Conservation (phyloP, 768 basidiomycete genomes). For the Cyathus striatus region DNA sequence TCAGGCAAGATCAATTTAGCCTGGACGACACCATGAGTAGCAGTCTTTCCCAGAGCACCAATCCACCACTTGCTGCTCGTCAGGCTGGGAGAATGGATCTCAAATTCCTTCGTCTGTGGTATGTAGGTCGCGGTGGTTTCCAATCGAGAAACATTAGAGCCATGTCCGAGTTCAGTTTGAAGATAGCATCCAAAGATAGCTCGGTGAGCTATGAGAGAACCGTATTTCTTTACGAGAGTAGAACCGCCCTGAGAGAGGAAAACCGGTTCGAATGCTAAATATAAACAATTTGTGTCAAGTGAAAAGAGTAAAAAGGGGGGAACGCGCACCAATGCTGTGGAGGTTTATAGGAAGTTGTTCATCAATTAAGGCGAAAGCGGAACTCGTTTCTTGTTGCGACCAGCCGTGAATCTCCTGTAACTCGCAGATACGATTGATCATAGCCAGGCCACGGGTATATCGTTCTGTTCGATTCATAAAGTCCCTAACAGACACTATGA, state of each 20-base stretch:
- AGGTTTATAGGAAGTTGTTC: slow-evolving; percentile 45
- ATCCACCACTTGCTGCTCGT: slow-evolving; percentile 85
- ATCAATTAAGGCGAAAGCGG: slow-evolving; percentile 45
- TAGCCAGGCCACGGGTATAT: slow-evolving; percentile 47
- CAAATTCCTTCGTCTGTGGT: slow-evolving; percentile 62
- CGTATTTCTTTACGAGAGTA: slow-evolving; percentile 47
- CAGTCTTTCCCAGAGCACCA: slow-evolving; percentile 64
- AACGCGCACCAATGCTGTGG: slow-evolving; percentile 29
- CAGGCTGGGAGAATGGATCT: slow-evolving; percentile 69
- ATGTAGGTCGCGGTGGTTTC: slow-evolving; percentile 78
- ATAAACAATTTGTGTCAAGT: neutral
- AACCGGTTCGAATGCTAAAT: slow-evolving; percentile 62
- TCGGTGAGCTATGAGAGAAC: slow-evolving; percentile 39
- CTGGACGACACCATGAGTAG: slow-evolving; percentile 74
- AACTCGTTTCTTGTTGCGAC: slow-evolving; percentile 39
- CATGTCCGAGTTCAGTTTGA: slow-evolving; percentile 78
- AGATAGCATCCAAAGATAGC: slow-evolving; percentile 71
- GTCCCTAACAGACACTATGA: slow-evolving; percentile 28
- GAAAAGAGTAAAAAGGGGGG: too few relatives aligned
- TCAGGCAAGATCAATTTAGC: slow-evolving; percentile 65
- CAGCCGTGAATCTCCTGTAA: slow-evolving; percentile 50
- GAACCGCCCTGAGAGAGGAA: slow-evolving; percentile 57
- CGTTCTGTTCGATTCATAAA: slow-evolving; percentile 56
- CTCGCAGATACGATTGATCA: slow-evolving; percentile 55
- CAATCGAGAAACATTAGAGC: slow-evolving; percentile 60